Conservation (phyloP, 2,329 filamentous ascomycete species). For the Diaporthe ilicicola region DNA sequence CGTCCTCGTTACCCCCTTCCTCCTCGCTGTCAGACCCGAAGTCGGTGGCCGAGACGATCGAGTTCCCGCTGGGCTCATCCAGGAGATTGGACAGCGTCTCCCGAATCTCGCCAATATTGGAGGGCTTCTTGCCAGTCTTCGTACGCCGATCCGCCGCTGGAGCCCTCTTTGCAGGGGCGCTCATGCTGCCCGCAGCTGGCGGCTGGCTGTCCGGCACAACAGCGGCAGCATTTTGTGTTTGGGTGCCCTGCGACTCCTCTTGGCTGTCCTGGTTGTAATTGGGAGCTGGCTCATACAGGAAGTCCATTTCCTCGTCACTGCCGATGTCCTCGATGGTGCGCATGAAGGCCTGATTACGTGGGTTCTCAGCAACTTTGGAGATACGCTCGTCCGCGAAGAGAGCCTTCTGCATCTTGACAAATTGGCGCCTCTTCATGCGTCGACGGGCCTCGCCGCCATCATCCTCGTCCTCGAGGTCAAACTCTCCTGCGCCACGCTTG, state of each 20-base stretch:
- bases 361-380: conserved; percentile 88
- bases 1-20: conserved; percentile 59
- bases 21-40: conserved; percentile 62
- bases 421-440: conserved; percentile 85
- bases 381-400: conserved; percentile 89
- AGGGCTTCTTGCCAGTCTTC: conserved; percentile 70
- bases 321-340: conserved; percentile 86
- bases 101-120: conserved; percentile 81
- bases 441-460: conserved; percentile 82
- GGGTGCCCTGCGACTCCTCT: conserved; percentile 45
- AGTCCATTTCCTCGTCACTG: conserved; percentile 78
- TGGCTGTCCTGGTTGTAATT: conserved; percentile 48
- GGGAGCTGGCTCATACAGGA: conserved; percentile 60
- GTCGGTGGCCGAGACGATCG: conserved; percentile 57
- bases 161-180: conserved; percentile 56
- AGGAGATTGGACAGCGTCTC: conserved; percentile 85
- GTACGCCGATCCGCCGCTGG: conserved; percentile 71
- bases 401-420: conserved; percentile 90
- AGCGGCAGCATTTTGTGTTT: conserved; percentile 43
- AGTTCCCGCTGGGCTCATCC: conserved; percentile 68
- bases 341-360: conserved; percentile 89
- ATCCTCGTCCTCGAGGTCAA: conserved; percentile 89
- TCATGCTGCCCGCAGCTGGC: conserved; percentile 43
- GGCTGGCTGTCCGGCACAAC: conserved; percentile 62
- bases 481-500: conserved; percentile 77